Conservation (phyloP, 2,329 filamentous ascomycete genomes). For the Penicillium sp. region DNA sequence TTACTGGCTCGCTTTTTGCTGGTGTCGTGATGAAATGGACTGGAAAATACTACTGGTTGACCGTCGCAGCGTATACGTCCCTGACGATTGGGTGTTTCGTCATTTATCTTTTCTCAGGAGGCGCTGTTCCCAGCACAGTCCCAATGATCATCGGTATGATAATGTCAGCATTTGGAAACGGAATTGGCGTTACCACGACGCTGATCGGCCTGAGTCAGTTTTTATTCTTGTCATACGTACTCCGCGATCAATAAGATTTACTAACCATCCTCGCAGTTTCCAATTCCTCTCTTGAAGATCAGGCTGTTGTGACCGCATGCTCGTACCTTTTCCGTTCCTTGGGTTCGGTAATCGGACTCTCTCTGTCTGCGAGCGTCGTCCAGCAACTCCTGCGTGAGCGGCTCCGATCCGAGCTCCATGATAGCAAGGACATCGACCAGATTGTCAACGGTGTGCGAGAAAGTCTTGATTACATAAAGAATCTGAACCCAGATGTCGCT, state of each 20-base stretch:
- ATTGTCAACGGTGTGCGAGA: constrained; percentile 66
- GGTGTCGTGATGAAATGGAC: constrained; percentile 66
- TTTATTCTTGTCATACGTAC: not conserved
- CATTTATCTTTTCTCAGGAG: constrained; percentile 55
- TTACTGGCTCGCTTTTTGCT: constrained; percentile 59
- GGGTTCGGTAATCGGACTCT: constrained; percentile 61
- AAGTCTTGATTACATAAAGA: constrained; percentile 63
- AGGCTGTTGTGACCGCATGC: constrained; percentile 70
- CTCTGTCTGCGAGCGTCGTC: constrained; percentile 64
- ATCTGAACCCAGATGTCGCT: constrained; percentile 57
- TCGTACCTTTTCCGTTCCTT: constrained; percentile 76
- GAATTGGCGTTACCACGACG: constrained; percentile 63
- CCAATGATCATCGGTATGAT: constrained; percentile 56
- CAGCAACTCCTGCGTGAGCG: constrained; percentile 61
- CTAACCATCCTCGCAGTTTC: constrained; percentile 48
- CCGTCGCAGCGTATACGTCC: constrained; percentile 51
- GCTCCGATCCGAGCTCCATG: constrained; percentile 51
- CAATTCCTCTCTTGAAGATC: constrained; percentile 61
- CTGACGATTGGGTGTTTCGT: constrained; percentile 53
- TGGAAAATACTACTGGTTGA: constrained; percentile 67
- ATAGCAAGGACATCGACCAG: constrained; percentile 55
- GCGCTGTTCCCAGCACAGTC: constrained; percentile 45
- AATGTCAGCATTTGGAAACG: constrained; percentile 51
- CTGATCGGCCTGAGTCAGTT: constrained; percentile 61
- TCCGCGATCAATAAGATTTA: not conserved